Evolutionary conservation across 805 yeast genomes (phyloP), one percentile per base, ranked within the genome.

Genomic region (Blastobotrys peoriensis): DNA sequence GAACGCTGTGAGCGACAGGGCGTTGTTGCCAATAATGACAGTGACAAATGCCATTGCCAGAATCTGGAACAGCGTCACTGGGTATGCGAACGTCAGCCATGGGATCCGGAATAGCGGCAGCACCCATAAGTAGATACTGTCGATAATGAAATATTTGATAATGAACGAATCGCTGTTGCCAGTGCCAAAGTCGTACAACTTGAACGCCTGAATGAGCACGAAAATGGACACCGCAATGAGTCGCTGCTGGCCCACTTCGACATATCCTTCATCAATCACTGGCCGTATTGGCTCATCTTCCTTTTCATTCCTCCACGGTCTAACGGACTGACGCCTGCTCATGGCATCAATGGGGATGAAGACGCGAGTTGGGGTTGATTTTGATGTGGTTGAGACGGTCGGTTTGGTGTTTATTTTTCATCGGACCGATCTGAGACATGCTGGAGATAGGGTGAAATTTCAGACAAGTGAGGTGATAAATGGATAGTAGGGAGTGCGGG

Each of bases 221-320:
- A 87, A 86, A 8, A 85, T 49, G 1, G 86, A 75, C n/a, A 81
- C 61, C 2, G 79, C 72, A 44, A 86, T 73, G 28, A 79, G 62
- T 48, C 96, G 69, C 62, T 91, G 98, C 10, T 85, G 77, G 2
- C 86, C 86, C 4, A 76, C 75, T 51, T 87, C 95, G 20, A 89
- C 59, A 1, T 80, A 67, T 4, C 72, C 65, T 13, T 78, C 71
- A 0, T 96, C 86, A 35, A 91, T 78, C 15, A 67, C 39, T 8
- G 70, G 67, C n/a, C 45, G 45, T 9, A 21, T 20, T 21, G 21
- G 25, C 20, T 36, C 36, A 20, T 23, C 18, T 27, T 41, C 37
- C 39, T 17, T 15, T 4, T 19, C 16, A 17, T 19, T 15, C 27
- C 41, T 18, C 38, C 46, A 19, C 34, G 33, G 16, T 36, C 28